phyloP scores from a whole-genome alignment of 192 early-diverging fungal genomes.

The Backusella tuberculispora region DNA sequence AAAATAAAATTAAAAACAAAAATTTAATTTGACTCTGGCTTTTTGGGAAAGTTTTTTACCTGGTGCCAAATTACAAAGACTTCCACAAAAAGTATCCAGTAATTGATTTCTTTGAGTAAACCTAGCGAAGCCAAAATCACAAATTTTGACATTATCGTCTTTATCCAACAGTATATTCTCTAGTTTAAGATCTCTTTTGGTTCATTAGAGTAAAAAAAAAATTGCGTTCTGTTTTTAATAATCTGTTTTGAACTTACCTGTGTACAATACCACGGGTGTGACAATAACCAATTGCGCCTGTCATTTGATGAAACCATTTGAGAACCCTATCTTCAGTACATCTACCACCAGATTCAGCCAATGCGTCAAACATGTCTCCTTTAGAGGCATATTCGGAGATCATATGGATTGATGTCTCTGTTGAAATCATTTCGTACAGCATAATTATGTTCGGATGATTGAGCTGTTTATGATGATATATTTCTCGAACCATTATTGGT shows the following conservation, averaged over 20 bases:
- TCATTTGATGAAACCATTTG: constrained; percentile 54
- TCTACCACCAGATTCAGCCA: constrained; percentile 47
- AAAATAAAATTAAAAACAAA: constrained; percentile 10
- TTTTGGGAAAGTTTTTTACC: constrained; percentile 42
- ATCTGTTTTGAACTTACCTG: constrained; percentile 26
- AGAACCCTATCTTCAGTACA: constrained; percentile 46
- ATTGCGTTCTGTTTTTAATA: background rate
- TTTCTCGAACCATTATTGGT: constrained; percentile 61
- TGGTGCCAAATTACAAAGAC: constrained; percentile 78
- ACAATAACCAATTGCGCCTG: constrained; percentile 51
- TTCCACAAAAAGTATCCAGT: constrained; percentile 65
- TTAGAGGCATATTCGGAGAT: constrained; percentile 76
- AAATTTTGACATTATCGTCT: constrained; percentile 60
- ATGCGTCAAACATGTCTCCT: constrained; percentile 62
- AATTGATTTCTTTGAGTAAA: constrained; percentile 59
- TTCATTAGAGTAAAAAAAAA: background rate
- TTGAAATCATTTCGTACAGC: constrained; percentile 76
- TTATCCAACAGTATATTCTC: constrained; percentile 62
- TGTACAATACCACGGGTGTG: constrained; percentile 58
- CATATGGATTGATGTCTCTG: constrained; percentile 76
- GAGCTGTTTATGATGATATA: constrained; percentile 67
- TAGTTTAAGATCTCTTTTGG: constrained; percentile 56
- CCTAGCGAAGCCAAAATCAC: constrained; percentile 69
- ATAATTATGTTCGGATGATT: constrained; percentile 79
- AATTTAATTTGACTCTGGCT: background rate